These are phyloP conservation scores for Willaertia magna DNA, from an alignment of 208 protist genomes.

Conservation along the genomic window DNA sequence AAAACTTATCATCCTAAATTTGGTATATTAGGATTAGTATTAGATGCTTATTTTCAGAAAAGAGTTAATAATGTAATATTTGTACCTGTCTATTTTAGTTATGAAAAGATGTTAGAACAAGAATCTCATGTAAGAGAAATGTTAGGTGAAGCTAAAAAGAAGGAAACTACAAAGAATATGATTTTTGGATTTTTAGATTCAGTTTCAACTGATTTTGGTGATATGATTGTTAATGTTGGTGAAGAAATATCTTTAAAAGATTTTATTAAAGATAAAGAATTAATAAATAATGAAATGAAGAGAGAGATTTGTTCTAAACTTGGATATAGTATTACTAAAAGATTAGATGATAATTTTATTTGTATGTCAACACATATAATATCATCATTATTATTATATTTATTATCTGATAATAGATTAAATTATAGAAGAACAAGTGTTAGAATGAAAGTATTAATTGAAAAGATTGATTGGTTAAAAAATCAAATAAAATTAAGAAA, in stretches of 20 bases:
- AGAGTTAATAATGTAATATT: slow-evolving; percentile 29
- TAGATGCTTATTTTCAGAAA: slow-evolving; percentile 52
- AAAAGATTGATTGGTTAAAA: background rate
- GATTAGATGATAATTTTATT: background rate
- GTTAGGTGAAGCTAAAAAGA: slow-evolving; percentile 57
- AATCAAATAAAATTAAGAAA: background rate
- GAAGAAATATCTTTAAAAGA: background rate
- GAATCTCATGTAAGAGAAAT: slow-evolving; percentile 63
- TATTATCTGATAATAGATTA: background rate
- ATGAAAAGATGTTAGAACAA: slow-evolving; percentile 66
- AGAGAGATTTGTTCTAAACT: background rate
- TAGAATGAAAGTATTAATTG: background rate
- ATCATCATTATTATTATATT: background rate
- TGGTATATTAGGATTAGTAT: slow-evolving; percentile 65
- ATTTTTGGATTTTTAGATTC: background rate
- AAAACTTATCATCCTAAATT: slow-evolving; percentile 67
- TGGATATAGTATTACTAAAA: background rate
- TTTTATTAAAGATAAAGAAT: background rate
- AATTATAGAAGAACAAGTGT: background rate
- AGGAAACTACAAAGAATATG: background rate
- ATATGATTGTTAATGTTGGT: background rate
- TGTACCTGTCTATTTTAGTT: slow-evolving; percentile 62
- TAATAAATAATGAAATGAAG: background rate
- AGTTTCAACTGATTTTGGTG: background rate
- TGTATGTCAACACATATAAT: background rate